Evolutionary conservation across 768 basidiomycete species (phyloP).

Genomic region (Agrocybe pediades): DNA sequence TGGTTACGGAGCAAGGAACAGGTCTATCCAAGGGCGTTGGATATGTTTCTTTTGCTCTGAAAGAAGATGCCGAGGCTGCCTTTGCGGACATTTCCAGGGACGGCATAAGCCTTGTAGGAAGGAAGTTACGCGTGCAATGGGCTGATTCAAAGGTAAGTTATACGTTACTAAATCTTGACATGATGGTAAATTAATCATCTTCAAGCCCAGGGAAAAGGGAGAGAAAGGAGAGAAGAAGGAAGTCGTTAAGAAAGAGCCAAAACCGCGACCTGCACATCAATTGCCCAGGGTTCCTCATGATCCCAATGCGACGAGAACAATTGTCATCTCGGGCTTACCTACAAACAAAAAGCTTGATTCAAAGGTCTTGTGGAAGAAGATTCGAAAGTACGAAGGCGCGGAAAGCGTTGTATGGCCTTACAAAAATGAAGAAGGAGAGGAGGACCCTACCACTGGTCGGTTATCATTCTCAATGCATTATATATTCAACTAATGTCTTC

Average conservation of each 20-base stretch:
- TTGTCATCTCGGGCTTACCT: constrained; percentile 77
- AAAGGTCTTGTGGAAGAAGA: constrained; percentile 81
- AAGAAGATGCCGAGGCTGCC: constrained; percentile 83
- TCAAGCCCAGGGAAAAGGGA: constrained; percentile 47
- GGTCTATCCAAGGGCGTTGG: constrained; percentile 92
- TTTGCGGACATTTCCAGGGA: constrained; percentile 65
- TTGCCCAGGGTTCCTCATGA: constrained; percentile 49
- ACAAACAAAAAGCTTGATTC: constrained; percentile 48
- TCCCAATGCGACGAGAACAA: constrained; percentile 81
- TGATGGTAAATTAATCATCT: constrained; percentile 1
- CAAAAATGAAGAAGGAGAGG: constrained; percentile 44
- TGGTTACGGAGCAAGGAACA: constrained; percentile 79
- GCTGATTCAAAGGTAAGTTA: constrained; percentile 72
- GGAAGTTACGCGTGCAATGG: constrained; percentile 77
- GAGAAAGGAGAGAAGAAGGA: constrained; percentile 36
- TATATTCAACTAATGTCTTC: neutral
- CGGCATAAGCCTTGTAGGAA: constrained; percentile 64
- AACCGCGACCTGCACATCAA: constrained; percentile 36
- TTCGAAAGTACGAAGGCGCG: constrained; percentile 78
- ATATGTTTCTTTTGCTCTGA: constrained; percentile 89
- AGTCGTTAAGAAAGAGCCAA: constrained; percentile 38
- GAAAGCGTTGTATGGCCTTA: constrained; percentile 76
- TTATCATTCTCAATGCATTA: neutral
- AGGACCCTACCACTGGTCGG: constrained; percentile 54
- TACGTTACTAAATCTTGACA: neutral